Evolutionary conservation across 441 rosid genomes (phyloP).

Genomic region (Oxalis stricta): DNA sequence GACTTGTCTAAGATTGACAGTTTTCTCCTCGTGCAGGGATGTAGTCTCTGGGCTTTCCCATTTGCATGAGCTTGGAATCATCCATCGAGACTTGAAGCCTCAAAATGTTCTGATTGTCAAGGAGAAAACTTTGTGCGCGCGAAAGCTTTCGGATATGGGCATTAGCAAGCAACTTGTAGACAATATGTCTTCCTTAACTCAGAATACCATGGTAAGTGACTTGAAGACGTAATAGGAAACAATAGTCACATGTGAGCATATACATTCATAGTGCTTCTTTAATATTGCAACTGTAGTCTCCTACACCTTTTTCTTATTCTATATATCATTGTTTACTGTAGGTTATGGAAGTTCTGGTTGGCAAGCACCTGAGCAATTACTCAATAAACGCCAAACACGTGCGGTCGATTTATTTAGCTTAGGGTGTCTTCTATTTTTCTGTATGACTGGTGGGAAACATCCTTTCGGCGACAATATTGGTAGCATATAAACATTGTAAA

Average conservation of each 20-base stretch:
- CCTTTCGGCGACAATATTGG: conserved; percentile 72
- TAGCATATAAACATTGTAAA: conserved; percentile 69
- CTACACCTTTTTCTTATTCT: conserved; percentile 1
- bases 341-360: conserved; percentile 95
- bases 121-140: conserved; percentile 54
- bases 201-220: conserved; percentile 48
- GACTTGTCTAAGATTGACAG: conserved; percentile 4
- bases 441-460: conserved; percentile 71
- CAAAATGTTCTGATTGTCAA: conserved; percentile 76
- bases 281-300: neutral
- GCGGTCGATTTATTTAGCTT: conserved; percentile 79
- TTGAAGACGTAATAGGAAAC: neutral
- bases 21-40: conserved; percentile 40
- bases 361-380: conserved; percentile 94
- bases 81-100: conserved; percentile 90
- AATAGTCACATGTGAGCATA: neutral
- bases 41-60: conserved; percentile 71
- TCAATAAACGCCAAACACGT: conserved; percentile 64
- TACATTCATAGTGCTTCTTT: neutral
- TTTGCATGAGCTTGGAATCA: conserved; percentile 82
- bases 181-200: conserved; percentile 69
- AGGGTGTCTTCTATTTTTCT: conserved; percentile 84
- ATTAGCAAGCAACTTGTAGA: conserved; percentile 70
- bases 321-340: conserved; percentile 12
- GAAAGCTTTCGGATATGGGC: conserved; percentile 93